Conservation (phyloP, 2,329 filamentous ascomycete genomes). For the Colletotrichum costaricense region DNA sequence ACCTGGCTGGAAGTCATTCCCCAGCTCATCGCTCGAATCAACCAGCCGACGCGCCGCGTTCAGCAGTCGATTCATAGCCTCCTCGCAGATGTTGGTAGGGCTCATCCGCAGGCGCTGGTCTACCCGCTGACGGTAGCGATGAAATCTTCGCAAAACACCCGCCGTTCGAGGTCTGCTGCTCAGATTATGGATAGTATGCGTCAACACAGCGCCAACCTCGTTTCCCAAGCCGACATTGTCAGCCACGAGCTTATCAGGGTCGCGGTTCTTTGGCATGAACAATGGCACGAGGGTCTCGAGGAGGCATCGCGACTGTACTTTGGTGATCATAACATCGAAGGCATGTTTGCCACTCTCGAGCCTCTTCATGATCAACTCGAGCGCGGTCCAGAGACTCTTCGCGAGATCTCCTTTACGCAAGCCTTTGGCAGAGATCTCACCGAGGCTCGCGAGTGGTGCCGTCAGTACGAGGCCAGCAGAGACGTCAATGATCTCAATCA, state of each 20-base stretch:
- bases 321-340: slow-evolving; percentile 95
- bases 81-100: slow-evolving; percentile 90
- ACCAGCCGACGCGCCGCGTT: slow-evolving; percentile 90
- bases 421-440: slow-evolving; percentile 95
- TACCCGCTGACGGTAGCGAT: slow-evolving; percentile 98
- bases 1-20: slow-evolving; percentile 99
- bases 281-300: slow-evolving; percentile 98
- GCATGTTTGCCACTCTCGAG: slow-evolving; percentile 92
- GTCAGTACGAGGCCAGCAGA: slow-evolving; percentile 87
- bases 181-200: slow-evolving; percentile 99
- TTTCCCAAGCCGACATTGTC: slow-evolving; percentile 94
- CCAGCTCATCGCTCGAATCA: slow-evolving; percentile 96
- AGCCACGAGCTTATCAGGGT: slow-evolving; percentile 97
- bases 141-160: slow-evolving; percentile 87
- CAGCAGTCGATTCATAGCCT: slow-evolving; percentile 92
- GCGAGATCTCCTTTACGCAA: slow-evolving; percentile 97
- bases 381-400: slow-evolving; percentile 88
- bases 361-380: slow-evolving; percentile 94
- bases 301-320: slow-evolving; percentile 98
- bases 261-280: slow-evolving; percentile 97
- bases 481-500: slow-evolving; percentile 97
- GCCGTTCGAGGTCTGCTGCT: slow-evolving; percentile 86
- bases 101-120: slow-evolving; percentile 94
- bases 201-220: slow-evolving; percentile 89
- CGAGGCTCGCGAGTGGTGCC: slow-evolving; percentile 96